Evolutionary conservation across 2,329 filamentous ascomycete genomes (phyloP).

Genomic region (Lojkania enalia): DNA sequence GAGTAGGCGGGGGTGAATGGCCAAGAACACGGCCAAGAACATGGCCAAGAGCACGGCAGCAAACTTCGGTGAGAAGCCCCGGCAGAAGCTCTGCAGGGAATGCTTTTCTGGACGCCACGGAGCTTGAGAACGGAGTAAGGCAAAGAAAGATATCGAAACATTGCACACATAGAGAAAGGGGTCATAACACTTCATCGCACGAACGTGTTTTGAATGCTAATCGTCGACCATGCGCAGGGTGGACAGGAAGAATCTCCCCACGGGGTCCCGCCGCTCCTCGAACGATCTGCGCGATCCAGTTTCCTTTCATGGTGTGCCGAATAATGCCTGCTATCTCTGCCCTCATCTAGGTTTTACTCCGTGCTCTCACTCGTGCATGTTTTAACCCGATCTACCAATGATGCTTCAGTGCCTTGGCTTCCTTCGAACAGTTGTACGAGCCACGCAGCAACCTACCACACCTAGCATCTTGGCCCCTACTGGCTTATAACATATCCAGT

Average conservation of each 20-base stretch:
- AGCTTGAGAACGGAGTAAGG: constrained; percentile 21
- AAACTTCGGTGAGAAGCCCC: constrained; percentile 15
- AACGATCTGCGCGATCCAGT: not conserved
- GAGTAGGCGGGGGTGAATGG: constrained; percentile 22
- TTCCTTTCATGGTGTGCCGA: not conserved
- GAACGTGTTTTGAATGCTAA: no score
- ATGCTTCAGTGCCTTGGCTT: constrained; percentile 36
- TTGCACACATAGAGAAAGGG: no score
- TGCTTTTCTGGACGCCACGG: constrained; percentile 27
- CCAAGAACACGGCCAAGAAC: constrained; percentile 33
- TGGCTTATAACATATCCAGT: constrained; percentile 31
- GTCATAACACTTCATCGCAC: no score
- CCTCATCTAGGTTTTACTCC: constrained; percentile 16
- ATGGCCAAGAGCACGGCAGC: constrained; percentile 22
- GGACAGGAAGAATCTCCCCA: constrained; percentile 20
- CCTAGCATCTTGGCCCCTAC: constrained; percentile 36
- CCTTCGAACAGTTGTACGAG: constrained; percentile 28
- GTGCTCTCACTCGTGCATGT: constrained; percentile 23
- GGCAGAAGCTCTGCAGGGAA: constrained; percentile 15
- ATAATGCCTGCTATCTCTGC: constrained; percentile 4
- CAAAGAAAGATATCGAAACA: not conserved
- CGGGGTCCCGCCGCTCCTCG: constrained; percentile 19
- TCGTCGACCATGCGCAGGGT: no score
- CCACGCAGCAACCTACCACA: constrained; percentile 24
- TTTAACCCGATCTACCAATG: constrained; percentile 12